Evolutionary conservation across 331 rosid species (phyloP), one percentile per base, ranked within the genome.

Genomic region (Quercus tomentella): DNA sequence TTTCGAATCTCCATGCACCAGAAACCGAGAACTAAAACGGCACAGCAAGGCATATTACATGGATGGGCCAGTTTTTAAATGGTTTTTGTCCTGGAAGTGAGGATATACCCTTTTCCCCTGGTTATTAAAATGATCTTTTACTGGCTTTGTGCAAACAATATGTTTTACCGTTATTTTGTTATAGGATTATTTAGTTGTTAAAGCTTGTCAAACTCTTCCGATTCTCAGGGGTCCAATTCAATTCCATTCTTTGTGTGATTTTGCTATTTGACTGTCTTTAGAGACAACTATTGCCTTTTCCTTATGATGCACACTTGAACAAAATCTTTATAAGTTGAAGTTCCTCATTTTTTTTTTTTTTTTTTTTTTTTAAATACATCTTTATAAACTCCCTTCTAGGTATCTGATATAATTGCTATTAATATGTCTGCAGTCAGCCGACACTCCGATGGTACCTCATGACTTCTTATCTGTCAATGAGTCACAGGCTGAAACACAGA

Each of bases 391-490:
- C 45, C 45, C 31, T 74, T 30, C 77, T 45, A 60, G 35, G 43
- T 72, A 55, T 72, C 60, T 71, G 12, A 55, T 57, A 57, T 20
- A 56, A 8, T 45, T 56, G 18, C 56, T 49, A 23, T 12, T 55
- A 5, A 20, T 16, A 30, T 70, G 82, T 83, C 74, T 84, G 84
- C 94, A 96, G 99, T 82, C 87, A 3, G 85, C 63, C 22, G 98
- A 96, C 31, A 57, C 86, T 70, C 80, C 87, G 73, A 82, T 91
- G 92, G 89, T 76, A 80, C 86, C 88, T 14, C 89, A 87, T 49
- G 96, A 93, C 82, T 88, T 93, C 86, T 70, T 90, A 79, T 88
- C 96, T 37, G 82, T 82, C 71, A 84, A 83, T 55, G 81, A 82
- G 79, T 79, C 58, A 75, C 81, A 80, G 22, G 75, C 84, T n/a